Base-by-base conservation (phyloP, 2,329 filamentous ascomycete genomes). In the Capronia americana region DNA sequence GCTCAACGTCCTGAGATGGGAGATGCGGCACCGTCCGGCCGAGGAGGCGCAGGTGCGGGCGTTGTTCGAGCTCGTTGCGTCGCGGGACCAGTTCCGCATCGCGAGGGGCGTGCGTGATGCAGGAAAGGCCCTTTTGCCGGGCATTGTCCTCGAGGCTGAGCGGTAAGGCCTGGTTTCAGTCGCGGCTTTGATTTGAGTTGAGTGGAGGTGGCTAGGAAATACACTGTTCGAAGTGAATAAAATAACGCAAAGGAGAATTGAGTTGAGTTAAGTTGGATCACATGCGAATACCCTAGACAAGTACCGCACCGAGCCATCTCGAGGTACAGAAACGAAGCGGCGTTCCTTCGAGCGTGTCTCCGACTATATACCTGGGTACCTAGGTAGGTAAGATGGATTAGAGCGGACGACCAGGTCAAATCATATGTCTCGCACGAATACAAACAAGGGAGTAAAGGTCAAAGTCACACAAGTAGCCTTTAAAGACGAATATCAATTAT, bases 1-100 rank as follows among this genome's bases (percentile, higher is more conserved):
- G 3, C 44, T 65, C 34, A 65, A 57, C 30, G 50, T 60, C 6
- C 32, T 61, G n/a, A 38, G 63, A 20, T 65, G 63, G 63, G 57
- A 60, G 50, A 24, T 65, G 4, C 34, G 63, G 26, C n/a, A 48
- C 17, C 7, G 23, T 51, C 51, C 63, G 3, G 57, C 55, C 26
- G 57, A 65, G 14, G 20, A 2, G 11, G 57, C 50, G 7, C 48
- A 48, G 26, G 26, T 65, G 5, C 23, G 54, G 5, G 63, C 34
- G 12, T 20, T 65, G 32, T 65, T 65, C 30, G 63, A 65, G 8
- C 5, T 28, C 23, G 28, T 60, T 23, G 24, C 57, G 12, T 51
- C 50, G n/a, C 20, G 38, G 17, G 32, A 23, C 30, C 30, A 60
- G 24, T 61, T 60, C 26, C 63, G 63, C 1, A 56, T 65, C n/a